These are phyloP conservation scores for Phytophthora lateralis DNA, from an alignment of 352 stramenopile species.

Conservation along the genomic window DNA sequence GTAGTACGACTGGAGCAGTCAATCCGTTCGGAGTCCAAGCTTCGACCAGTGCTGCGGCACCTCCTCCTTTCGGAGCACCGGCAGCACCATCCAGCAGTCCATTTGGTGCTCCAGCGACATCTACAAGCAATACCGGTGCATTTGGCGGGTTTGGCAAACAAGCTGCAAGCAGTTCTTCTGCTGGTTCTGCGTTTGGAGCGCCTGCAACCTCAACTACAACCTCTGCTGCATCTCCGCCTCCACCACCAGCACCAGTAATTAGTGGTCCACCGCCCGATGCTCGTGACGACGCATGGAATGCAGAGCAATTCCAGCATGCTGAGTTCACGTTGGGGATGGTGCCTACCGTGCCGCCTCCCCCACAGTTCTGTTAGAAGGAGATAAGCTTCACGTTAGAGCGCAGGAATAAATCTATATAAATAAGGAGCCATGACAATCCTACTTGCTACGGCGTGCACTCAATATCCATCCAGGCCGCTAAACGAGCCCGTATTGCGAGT, in stretches of 20 bases:
- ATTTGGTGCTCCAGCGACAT: conserved; percentile 31
- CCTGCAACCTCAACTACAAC: conserved; percentile 9
- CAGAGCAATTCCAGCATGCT: conserved; percentile 54
- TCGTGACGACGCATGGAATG: conserved; percentile 70
- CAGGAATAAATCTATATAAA: conserved; percentile 33
- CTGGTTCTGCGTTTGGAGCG: conserved; percentile 19
- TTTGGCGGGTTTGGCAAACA: conserved; percentile 22
- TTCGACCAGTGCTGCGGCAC: conserved; percentile 11
- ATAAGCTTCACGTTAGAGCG: conserved; percentile 2
- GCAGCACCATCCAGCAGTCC: conserved; percentile 35
- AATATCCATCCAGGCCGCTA: conserved; percentile 41
- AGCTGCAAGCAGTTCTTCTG: conserved; percentile 12
- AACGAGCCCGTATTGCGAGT: conserved; percentile 30
- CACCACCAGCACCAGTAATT: conserved; percentile 18
- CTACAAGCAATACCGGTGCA: conserved; percentile 13
- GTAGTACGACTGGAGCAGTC: conserved; percentile 6
- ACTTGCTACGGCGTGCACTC: background rate
- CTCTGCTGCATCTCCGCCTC: conserved; percentile 8
- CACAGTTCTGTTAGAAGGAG: conserved; percentile 52
- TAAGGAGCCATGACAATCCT: too few relatives aligned
- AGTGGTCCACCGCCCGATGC: conserved; percentile 28
- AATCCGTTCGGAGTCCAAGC: conserved; percentile 30
- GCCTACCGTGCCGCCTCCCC: conserved; percentile 56
- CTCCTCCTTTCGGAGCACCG: conserved; percentile 29
- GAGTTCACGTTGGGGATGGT: conserved; percentile 69